Conservation (phyloP, 768 basidiomycete genomes). For the Sistotremastrum niveocremeum region DNA sequence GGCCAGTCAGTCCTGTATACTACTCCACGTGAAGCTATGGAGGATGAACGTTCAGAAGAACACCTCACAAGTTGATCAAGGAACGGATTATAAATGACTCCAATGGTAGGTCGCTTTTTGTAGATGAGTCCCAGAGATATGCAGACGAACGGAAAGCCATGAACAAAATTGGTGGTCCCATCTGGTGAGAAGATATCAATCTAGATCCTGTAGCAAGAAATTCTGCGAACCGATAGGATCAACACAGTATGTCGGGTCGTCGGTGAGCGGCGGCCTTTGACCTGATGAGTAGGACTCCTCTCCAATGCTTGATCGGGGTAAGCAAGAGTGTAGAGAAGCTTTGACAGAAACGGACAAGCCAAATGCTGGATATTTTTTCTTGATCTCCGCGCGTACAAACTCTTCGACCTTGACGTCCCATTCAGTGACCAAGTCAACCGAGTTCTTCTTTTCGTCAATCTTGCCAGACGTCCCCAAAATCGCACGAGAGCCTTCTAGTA, state of each 20-base stretch:
- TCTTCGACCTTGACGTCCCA: constrained; percentile 89
- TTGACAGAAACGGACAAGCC: constrained; percentile 50
- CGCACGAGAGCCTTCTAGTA: constrained; percentile 62
- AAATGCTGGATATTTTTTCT: constrained; percentile 54
- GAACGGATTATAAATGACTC: constrained; percentile 91
- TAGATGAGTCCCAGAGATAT: constrained; percentile 87
- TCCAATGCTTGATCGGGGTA: constrained; percentile 52
- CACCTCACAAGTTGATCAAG: constrained; percentile 58
- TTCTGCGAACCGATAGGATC: constrained; percentile 71
- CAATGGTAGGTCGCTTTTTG: constrained; percentile 67
- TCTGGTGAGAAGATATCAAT: constrained; percentile 26
- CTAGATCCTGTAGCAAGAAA: background rate
- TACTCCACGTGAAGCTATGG: constrained; percentile 12
- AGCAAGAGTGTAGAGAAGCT: background rate
- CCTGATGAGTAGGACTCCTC: constrained; percentile 86
- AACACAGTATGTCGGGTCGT: constrained; percentile 89
- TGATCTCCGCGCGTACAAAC: constrained; percentile 59
- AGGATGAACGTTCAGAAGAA: background rate
- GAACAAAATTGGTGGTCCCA: constrained; percentile 81
- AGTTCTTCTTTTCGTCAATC: constrained; percentile 80
- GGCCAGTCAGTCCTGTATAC: constrained; percentile 71
- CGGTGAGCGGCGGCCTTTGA: constrained; percentile 53
- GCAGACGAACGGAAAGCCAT: constrained; percentile 77
- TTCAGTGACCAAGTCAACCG: constrained; percentile 90
- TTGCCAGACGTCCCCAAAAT: constrained; percentile 37